Evolutionary conservation across 768 basidiomycete genomes (phyloP).

Genomic region (Pilatotrama ljubarskyi): DNA sequence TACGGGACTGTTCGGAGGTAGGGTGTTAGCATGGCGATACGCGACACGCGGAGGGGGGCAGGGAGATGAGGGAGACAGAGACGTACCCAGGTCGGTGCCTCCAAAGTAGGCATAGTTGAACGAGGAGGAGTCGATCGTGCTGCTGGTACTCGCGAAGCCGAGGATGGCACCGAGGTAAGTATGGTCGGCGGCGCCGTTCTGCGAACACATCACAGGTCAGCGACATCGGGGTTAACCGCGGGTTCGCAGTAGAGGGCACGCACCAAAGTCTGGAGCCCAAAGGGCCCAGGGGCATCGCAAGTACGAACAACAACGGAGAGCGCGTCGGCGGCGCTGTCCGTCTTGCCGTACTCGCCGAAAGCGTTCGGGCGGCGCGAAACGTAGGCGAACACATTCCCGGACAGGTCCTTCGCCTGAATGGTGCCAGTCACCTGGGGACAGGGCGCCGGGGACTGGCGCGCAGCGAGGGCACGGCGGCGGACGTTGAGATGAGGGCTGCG

Average conservation of each 20-base stretch:
- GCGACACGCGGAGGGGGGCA: not conserved
- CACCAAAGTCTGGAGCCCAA: not conserved
- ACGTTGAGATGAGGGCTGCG: conserved; percentile 20
- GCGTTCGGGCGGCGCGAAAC: conserved; percentile 14
- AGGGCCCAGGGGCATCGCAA: not conserved
- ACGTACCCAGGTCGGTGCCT: conserved; percentile 17
- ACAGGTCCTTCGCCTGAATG: conserved; percentile 9
- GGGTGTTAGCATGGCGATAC: not conserved
- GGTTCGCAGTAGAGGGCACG: not conserved
- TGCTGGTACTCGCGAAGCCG: conserved; percentile 15
- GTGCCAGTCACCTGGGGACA: conserved; percentile 14
- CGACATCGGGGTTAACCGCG: not conserved
- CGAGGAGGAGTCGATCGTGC: conserved; percentile 12
- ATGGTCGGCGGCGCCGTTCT: conserved; percentile 17
- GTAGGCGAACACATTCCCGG: conserved; percentile 2
- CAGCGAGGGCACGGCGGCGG: not conserved
- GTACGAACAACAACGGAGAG: conserved; percentile 14
- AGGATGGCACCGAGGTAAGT: conserved; percentile 15
- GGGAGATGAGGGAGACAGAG: not conserved
- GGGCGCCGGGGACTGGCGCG: conserved; percentile 12
- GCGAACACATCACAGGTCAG: not conserved
- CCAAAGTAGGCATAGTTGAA: conserved; percentile 21
- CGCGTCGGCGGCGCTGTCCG: conserved; percentile 11
- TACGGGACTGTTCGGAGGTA: not conserved
- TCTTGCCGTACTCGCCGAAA: conserved; percentile 25